A percentile compares a stretch with the other conserved stretches of the same genome.
These are phyloP conservation scores for Parietaria judaica DNA, from an alignment of 306 rosid species.

Conservation along the genomic window DNA sequence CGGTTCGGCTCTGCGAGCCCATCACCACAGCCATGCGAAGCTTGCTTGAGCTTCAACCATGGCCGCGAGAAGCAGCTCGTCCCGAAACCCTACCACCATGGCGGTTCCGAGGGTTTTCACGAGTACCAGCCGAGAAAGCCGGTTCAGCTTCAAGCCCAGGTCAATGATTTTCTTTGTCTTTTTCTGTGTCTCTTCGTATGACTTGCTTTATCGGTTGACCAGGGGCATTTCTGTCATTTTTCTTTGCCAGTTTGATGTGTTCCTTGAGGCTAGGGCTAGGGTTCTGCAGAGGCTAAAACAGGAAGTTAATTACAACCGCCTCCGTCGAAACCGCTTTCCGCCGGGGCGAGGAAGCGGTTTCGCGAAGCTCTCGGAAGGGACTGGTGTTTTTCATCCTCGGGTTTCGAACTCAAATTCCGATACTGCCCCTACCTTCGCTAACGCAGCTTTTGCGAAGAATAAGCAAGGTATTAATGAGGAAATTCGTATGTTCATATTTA, in stretches of 20 bases:
- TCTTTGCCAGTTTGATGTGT: slow-evolving; percentile 10
- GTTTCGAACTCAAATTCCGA: slow-evolving; percentile 10
- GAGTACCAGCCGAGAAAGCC: slow-evolving; percentile 10
- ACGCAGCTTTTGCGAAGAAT: slow-evolving; percentile 1
- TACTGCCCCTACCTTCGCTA: neutral
- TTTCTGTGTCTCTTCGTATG: slow-evolving; percentile 7
- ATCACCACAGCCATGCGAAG: neutral
- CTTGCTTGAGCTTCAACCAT: neutral
- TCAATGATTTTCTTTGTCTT: neutral
- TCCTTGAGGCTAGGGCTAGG: slow-evolving; percentile 11
- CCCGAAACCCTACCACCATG: neutral
- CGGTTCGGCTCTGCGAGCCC: slow-evolving; percentile 1
- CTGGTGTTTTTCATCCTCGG: slow-evolving; percentile 28
- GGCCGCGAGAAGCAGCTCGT: neutral
- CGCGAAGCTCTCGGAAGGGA: slow-evolving; percentile 26
- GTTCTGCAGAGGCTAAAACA: slow-evolving; percentile 3
- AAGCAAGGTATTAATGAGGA: slow-evolving; percentile 15
- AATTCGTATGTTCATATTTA: neutral
- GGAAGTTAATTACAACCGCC: neutral
- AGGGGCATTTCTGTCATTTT: neutral
- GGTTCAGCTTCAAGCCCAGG: slow-evolving; percentile 17
- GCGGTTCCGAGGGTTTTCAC: slow-evolving; percentile 5
- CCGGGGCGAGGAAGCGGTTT: slow-evolving; percentile 7
- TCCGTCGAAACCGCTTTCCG: slow-evolving; percentile 4
- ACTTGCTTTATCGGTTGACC: slow-evolving; percentile 4